These are phyloP conservation scores for Torulaspora quercuum DNA, from an alignment of 805 yeast species.

Conservation along the genomic window DNA sequence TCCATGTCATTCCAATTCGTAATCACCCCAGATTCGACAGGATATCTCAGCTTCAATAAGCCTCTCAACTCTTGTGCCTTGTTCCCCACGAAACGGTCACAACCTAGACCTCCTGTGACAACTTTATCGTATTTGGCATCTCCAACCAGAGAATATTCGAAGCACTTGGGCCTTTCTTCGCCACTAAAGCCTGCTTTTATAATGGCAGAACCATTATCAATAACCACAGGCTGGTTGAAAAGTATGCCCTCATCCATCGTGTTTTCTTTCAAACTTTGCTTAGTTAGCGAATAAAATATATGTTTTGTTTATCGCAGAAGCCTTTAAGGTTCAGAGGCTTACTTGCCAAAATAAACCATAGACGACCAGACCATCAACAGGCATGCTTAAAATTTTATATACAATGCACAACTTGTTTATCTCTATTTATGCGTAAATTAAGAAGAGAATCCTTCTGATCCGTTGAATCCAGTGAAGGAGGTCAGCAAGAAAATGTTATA, in stretches of 20 bases:
- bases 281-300: background rate
- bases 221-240: conserved; percentile 67
- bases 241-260: conserved; percentile 7
- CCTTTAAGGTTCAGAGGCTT: background rate
- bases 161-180: conserved; percentile 70
- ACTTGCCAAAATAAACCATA: too few species aligned
- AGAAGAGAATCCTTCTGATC: conserved; percentile 55
- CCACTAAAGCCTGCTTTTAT: conserved; percentile 93
- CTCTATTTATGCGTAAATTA: conserved; percentile 1
- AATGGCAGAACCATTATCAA: conserved; percentile 84
- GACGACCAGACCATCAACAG: too few species aligned
- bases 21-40: conserved; percentile 76
- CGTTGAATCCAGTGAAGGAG: conserved; percentile 75
- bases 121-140: conserved; percentile 78
- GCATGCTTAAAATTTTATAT: too few species aligned
- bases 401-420: too few species aligned
- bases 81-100: conserved; percentile 70
- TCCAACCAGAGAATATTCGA: conserved; percentile 68
- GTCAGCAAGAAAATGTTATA: conserved; percentile 56
- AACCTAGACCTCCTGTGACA: conserved; percentile 64
- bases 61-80: conserved; percentile 76
- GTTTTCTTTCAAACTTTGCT: background rate
- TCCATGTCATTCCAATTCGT: conserved; percentile 87
- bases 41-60: conserved; percentile 63
- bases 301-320: background rate